phyloP scores from a whole-genome alignment of 306 rosid genomes.

The Ormosia emarginata region DNA sequence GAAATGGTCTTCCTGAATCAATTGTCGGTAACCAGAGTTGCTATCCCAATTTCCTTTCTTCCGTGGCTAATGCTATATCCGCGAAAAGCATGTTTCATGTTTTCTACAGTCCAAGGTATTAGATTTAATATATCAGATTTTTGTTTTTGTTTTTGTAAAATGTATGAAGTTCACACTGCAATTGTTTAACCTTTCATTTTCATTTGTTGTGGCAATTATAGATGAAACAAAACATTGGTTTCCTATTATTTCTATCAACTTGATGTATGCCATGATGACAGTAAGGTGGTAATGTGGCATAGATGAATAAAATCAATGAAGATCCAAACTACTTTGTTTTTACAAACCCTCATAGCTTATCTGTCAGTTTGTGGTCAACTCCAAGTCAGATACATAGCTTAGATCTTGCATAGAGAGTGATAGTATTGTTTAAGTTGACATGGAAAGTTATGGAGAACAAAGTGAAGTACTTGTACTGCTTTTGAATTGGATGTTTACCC shows the following conservation, averaged over 20 bases:
- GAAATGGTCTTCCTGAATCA: slow-evolving; percentile 86
- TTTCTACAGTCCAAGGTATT: slow-evolving; percentile 93
- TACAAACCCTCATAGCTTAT: background rate
- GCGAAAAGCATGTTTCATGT: slow-evolving; percentile 85
- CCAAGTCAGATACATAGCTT: background rate
- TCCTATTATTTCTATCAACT: background rate
- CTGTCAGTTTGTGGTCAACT: background rate
- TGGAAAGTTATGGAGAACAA: background rate
- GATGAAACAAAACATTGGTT: background rate
- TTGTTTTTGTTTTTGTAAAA: slow-evolving; percentile 8
- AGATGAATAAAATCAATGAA: background rate
- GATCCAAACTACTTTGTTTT: background rate
- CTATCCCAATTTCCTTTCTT: slow-evolving; percentile 59
- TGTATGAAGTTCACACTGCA: background rate
- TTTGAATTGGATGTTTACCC: background rate
- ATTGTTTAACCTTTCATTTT: background rate
- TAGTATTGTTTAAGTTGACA: background rate
- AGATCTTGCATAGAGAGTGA: background rate
- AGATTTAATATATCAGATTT: background rate
- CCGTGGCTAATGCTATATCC: slow-evolving; percentile 79
- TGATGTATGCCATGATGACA: background rate
- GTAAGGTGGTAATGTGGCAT: background rate
- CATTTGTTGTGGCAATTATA: background rate
- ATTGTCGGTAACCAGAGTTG: slow-evolving; percentile 66
- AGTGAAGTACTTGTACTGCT: background rate